These are phyloP conservation scores for Proliferodiscus dingleyae DNA, from an alignment of 2,329 filamentous ascomycete species.

Conservation along the genomic window DNA sequence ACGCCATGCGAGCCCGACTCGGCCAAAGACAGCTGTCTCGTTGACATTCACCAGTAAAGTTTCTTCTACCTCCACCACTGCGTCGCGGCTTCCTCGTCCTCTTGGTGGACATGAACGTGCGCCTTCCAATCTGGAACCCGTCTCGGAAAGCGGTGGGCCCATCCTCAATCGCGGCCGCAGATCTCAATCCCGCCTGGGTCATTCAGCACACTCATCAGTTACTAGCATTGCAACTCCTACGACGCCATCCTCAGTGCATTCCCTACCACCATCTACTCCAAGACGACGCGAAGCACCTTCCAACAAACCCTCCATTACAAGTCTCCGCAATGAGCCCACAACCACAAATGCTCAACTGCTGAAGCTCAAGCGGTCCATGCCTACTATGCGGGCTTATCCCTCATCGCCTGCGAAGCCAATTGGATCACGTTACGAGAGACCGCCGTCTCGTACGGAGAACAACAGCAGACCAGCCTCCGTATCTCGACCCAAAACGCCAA, in stretches of 20 bases:
- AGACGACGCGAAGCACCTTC: conserved; percentile 54
- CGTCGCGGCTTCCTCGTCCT: conserved; percentile 76
- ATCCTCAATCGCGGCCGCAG: conserved; percentile 55
- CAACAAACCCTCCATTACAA: conserved; percentile 49
- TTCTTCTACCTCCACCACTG: conserved; percentile 38
- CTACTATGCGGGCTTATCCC: conserved; percentile 47
- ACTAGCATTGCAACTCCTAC: conserved; percentile 58
- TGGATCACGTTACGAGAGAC: conserved; percentile 48
- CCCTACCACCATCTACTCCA: conserved; percentile 54
- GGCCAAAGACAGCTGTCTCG: conserved; percentile 72
- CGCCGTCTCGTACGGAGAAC: conserved; percentile 52
- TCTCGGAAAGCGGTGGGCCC: conserved; percentile 81
- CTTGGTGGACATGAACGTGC: conserved; percentile 63
- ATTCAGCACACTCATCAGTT: conserved; percentile 65
- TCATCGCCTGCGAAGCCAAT: conserved; percentile 48
- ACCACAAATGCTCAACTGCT: conserved; percentile 62
- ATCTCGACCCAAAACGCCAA: conserved; percentile 65
- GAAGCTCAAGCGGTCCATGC: conserved; percentile 61
- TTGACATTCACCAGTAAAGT: conserved; percentile 86
- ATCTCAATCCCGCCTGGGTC: conserved; percentile 63
- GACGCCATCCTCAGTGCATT: conserved; percentile 49
- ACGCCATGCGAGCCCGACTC: conserved; percentile 62
- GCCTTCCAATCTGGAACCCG: conserved; percentile 78
- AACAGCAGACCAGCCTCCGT: conserved; percentile 44
- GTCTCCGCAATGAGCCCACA: conserved; percentile 54